Evolutionary conservation across 1,284 basidiomycete species (phyloP), one percentile per base, ranked within the genome.

Genomic region (Sporisorium exsertum): DNA sequence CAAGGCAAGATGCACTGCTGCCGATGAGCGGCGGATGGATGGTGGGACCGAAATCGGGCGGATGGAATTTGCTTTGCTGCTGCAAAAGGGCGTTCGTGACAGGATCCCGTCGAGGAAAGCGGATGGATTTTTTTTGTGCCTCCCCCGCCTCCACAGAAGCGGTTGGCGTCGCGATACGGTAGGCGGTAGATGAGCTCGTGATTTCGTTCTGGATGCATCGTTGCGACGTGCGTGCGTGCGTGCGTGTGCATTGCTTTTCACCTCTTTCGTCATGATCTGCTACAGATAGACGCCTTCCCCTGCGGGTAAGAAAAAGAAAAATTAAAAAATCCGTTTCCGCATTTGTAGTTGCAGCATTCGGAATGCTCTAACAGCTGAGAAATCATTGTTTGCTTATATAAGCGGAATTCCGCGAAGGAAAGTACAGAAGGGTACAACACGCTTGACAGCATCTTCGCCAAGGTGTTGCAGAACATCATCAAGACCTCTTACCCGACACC

Each of bases 81-180:
- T 40, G 24, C 29, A 10, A 32, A 10, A 32, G 29, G 29, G 29
- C 29, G 29, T 32, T n/a, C 29, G 29, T 32, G 29, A 32, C 29
- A 32, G 47, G 58, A 16, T 40, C 46, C 18, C 20, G 27, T 24
- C 22, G 42, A 20, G n/a, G n/a, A 52, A 54, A 60, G 62, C 55
- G 71, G 71, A 68, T 68, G 65, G 65, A 72, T 63, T 51, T 32
- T 33, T 50, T 52, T 33, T 22, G 16, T 56, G 54, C 6, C 18
- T 43, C 24, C 58, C 49, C 57, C 57, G 57, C 57, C 57, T 58
- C 57, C 57, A 58, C 57, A 32, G 35, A 16, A 15, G 37, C 15
- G 3, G 18, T n/a, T 12, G 22, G 35, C 51, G 32, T 22, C 51
- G 51, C 32, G 51, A 15, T 37, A 5, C n/a, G 2, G 18, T 20